Base-by-base conservation (phyloP, 2,329 filamentous ascomycete species). In the Trichoderma arundinaceum region DNA sequence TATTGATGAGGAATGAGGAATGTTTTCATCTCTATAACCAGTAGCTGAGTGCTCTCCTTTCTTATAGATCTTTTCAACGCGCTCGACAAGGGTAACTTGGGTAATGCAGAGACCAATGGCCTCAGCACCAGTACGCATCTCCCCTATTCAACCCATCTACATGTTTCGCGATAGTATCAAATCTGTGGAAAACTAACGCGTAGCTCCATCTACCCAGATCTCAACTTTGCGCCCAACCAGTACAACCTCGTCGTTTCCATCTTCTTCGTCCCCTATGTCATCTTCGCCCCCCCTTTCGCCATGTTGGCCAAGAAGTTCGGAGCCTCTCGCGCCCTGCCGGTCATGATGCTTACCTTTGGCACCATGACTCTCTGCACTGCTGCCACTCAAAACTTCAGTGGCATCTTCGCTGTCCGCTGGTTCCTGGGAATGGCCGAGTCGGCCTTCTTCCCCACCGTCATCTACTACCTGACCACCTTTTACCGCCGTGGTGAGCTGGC, bases 211-310 rank as follows among this genome's bases (percentile, higher is more conserved):
- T 22, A 2, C 4, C 7, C 35, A 82, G 78, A 80, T 58, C 75
- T 81, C 22, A 66, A 83, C 63, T 86, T 92, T 80, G 83, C 83
- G 62, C 65, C 73, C 2, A 83, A 86, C 71, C 84, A 91, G 75
- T 92, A 92, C 79, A 92, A 92, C 75, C 84, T 88, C 52, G 82
- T 92, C 53, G 77, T 93, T 46, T 86, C 83, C 69, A 87, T 93
- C 69, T 93, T 93, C 80, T 93, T 90, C 76, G 81, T 92, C 6
- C 90, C 90, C 0, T 92, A 90, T 73, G 90, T 92, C 60, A 73
- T 92, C 46, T 89, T 88, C 60, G 90, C 89, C 0, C 89, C 88
- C 0, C 74, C 78, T 8, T 68, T 80, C 1, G 77, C 78, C 51
- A 88, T 92, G 76, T 74, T 90, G 10, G 89, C 89, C 67, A 93